phyloP scores from a whole-genome alignment of 192 early-diverging fungal species.

The Gryganskiella cystojenkinii region DNA sequence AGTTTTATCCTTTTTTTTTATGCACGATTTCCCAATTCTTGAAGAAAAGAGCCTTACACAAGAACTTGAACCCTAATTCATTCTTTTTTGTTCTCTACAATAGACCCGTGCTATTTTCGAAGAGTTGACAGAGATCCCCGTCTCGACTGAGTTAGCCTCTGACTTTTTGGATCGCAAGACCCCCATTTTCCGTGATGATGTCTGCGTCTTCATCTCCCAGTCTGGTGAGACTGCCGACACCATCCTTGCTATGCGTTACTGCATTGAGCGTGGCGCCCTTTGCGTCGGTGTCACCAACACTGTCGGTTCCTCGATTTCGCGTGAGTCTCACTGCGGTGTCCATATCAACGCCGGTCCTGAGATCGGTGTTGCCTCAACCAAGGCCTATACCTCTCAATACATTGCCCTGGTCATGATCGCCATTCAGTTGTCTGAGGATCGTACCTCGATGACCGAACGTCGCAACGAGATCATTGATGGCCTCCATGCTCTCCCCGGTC shows the following conservation, averaged over 20 bases:
- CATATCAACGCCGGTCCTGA: constrained; percentile 99
- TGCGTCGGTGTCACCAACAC: constrained; percentile 99
- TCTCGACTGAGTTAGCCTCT: constrained; percentile 89
- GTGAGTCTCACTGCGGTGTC: constrained; percentile 99
- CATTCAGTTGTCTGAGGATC: constrained; percentile 93
- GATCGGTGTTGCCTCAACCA: constrained; percentile 98
- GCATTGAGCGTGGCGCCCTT: constrained; percentile 95
- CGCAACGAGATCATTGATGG: constrained; percentile 95
- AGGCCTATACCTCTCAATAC: constrained; percentile 99
- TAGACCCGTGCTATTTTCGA: constrained; percentile 97
- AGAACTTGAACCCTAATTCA: constrained; percentile 84
- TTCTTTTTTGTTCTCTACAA: constrained; percentile 84
- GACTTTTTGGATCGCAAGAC: constrained; percentile 96
- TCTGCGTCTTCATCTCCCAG: constrained; percentile 99
- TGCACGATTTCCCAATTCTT: too few relatives aligned
- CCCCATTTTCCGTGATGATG: constrained; percentile 99
- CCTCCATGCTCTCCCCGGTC: constrained; percentile 86
- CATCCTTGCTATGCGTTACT: constrained; percentile 97
- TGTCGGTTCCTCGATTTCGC: constrained; percentile 94
- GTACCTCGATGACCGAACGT: constrained; percentile 86
- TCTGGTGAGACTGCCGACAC: constrained; percentile 99
- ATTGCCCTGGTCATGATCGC: constrained; percentile 99
- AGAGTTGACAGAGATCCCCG: constrained; percentile 97
- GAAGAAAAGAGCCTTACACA: too few relatives aligned
- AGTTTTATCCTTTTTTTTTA: constrained; percentile 57